Base-by-base conservation (phyloP, 2,329 filamentous ascomycete species). In the Alternaria longipes region DNA sequence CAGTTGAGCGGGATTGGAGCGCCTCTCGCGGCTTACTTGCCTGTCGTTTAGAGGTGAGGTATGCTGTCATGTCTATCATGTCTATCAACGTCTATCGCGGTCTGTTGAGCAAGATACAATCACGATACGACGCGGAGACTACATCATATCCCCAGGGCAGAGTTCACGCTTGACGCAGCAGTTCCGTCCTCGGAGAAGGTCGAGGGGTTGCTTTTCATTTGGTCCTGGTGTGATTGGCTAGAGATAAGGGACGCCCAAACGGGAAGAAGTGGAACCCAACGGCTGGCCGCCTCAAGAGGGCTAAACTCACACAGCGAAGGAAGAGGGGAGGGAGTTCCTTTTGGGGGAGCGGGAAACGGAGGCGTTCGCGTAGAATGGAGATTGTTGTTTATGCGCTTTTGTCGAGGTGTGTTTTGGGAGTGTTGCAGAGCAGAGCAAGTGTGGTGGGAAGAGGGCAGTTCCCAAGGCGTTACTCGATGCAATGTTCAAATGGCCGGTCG, bases 171-270 rank as follows among this genome's bases (percentile, higher is more conserved):
- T 60, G 57, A 65, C 56, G 62, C 55, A 54, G 54, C 42, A 30
- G 42, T 65, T 51, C 50, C 63, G 60, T 61, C 44, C 60, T 65
- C 64, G 63, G 64, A 65, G 51, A 59, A 45, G 45, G 46, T 26
- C 18, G 22, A 45, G 49, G 22, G 32, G 34, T n/a, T 57, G 47
- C 30, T 32, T 56, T 49, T 32, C 24, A 34, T 40, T 38, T 42
- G 22, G 12, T 5, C n/a, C 40, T 28, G 26, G 3, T 28, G 54
- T 58, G 54, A 74, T 73, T 74, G 73, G 73, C 47, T 58, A 67
- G 63, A 69, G 73, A 75, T 74, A 75, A 73, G 60, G 56, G 30
- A 12, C 34, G 49, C 62, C 55, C 47, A 64, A 56, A 62, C 28
- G 44, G 54, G 58, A 32, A 50, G 4, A 32, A 30, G 63, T 64